A percentile compares a stretch with the other conserved stretches of the same genome.
Conservation (phyloP, 2,329 filamentous ascomycete species). For the Phyllosticta ampelicida region DNA sequence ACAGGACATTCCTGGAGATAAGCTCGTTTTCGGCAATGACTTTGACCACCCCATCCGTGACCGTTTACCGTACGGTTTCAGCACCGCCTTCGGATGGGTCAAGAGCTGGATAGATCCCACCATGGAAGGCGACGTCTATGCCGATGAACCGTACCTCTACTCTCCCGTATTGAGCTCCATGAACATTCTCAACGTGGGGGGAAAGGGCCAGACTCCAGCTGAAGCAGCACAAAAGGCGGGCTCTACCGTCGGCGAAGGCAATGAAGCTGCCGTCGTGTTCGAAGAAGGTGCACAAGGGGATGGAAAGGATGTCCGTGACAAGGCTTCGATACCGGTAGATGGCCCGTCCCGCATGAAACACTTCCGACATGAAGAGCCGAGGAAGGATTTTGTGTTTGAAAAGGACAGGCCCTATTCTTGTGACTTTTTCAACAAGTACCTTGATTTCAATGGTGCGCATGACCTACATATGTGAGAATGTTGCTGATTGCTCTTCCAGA, state of each 20-base stretch:
- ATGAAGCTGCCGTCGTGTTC: constrained; percentile 49
- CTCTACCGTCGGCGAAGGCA: constrained; percentile 55
- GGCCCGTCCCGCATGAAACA: constrained; percentile 44
- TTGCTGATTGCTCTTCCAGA: constrained; percentile 29
- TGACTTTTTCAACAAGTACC: constrained; percentile 84
- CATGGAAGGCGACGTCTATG: constrained; percentile 79
- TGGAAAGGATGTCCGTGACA: constrained; percentile 31
- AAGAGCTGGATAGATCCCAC: constrained; percentile 88
- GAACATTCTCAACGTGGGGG: constrained; percentile 62
- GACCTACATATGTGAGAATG: neutral
- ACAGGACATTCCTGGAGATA: constrained; percentile 50
- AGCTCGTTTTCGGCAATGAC: constrained; percentile 89
- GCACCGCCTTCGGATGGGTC: constrained; percentile 72
- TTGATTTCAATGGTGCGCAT: constrained; percentile 64
- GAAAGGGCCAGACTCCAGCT: constrained; percentile 18
- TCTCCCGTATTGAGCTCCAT: constrained; percentile 72
- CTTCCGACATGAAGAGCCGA: constrained; percentile 46
- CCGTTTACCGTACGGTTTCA: constrained; percentile 74
- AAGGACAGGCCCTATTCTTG: constrained; percentile 49
- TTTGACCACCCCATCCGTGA: constrained; percentile 87
- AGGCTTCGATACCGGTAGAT: constrained; percentile 29
- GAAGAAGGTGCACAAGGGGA: constrained; percentile 39
- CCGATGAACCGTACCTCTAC: constrained; percentile 76
- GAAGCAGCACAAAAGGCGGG: constrained; percentile 40
- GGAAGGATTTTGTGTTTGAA: constrained; percentile 51